Percentiles rank a stretch among this genome's conserved stretches.
Evolutionary conservation across 2,329 filamentous ascomycete species (phyloP).

Genomic region (Simplicillium aogashimaense): DNA sequence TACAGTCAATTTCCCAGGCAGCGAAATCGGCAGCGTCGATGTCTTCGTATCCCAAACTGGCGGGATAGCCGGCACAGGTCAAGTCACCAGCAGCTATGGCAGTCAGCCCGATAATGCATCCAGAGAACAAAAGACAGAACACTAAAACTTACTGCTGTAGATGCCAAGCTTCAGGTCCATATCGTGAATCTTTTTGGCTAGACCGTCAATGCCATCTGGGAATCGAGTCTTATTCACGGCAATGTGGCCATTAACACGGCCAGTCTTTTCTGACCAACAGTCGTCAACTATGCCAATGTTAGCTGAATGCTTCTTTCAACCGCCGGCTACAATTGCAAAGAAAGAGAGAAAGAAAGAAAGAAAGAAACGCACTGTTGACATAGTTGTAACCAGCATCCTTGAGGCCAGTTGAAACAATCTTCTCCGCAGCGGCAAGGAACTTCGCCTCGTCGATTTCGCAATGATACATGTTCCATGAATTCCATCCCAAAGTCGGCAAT

Average conservation of each 20-base stretch:
- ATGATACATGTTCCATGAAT: conserved; percentile 41
- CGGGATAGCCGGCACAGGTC: conserved; percentile 23
- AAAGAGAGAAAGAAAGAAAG: no score
- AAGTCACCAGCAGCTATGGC: conserved; percentile 6
- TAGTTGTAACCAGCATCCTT: conserved; percentile 46
- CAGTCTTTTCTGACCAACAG: conserved; percentile 42
- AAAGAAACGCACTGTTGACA: conserved; percentile 35
- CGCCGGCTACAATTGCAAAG: no score
- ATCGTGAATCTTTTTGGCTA: conserved; percentile 42
- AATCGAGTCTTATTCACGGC: conserved; percentile 40
- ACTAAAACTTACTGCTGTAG: conserved; percentile 29
- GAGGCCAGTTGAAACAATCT: conserved; percentile 37
- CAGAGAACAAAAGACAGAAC: no score
- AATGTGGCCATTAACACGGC: conserved; percentile 30
- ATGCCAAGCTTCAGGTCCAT: conserved; percentile 54
- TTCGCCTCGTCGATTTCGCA: conserved; percentile 39
- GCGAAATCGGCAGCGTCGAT: conserved; percentile 49
- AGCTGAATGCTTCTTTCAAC: no score
- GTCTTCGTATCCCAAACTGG: conserved; percentile 43
- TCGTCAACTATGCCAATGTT: conserved; percentile 35
- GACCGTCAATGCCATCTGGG: conserved; percentile 44
- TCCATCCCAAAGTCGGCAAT: conserved; percentile 34
- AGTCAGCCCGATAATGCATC: background rate
- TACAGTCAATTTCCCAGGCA: conserved; percentile 47
- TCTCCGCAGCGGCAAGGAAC: conserved; percentile 35